Conservation (phyloP, 177 flowering plant genomes). For the Vitis hybrid region DNA sequence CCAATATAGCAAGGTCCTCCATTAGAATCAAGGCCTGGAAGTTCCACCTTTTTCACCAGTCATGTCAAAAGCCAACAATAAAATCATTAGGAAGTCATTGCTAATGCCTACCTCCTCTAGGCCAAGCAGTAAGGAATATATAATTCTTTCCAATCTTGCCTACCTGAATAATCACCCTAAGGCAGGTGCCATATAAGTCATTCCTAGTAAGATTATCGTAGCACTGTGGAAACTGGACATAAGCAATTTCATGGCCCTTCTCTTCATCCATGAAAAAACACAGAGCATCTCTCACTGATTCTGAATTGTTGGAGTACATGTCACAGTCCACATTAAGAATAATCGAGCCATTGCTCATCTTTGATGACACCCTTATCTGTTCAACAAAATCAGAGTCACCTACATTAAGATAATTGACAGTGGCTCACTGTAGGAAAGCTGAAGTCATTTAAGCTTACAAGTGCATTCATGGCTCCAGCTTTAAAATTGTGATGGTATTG, state of each 20-base stretch:
- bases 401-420: not conserved
- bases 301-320: slow-evolving; percentile 42
- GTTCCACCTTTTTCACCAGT: too few relatives aligned
- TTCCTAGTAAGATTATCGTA: slow-evolving; percentile 25
- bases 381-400: not conserved
- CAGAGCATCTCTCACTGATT: slow-evolving; percentile 34
- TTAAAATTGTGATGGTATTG: slow-evolving; percentile 65
- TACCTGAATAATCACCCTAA: slow-evolving; percentile 10
- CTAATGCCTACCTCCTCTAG: too few relatives aligned
- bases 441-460: slow-evolving; percentile 37
- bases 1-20: too few relatives aligned
- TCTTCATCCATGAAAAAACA: slow-evolving; percentile 34
- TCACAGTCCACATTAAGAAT: slow-evolving; percentile 48
- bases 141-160: not conserved
- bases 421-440: not conserved
- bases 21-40: too few relatives aligned
- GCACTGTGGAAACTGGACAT: slow-evolving; percentile 32
- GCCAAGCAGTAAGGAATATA: too few relatives aligned
- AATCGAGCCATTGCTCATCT: slow-evolving; percentile 38
- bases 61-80: too few relatives aligned
- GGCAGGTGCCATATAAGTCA: slow-evolving; percentile 26
- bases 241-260: slow-evolving; percentile 23
- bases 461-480: slow-evolving; percentile 84
- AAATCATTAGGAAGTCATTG: too few relatives aligned
- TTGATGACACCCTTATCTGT: slow-evolving; percentile 46